phyloP scores from a whole-genome alignment of 2,329 filamentous ascomycete genomes.

The Neopestalotiopsis rosae region DNA sequence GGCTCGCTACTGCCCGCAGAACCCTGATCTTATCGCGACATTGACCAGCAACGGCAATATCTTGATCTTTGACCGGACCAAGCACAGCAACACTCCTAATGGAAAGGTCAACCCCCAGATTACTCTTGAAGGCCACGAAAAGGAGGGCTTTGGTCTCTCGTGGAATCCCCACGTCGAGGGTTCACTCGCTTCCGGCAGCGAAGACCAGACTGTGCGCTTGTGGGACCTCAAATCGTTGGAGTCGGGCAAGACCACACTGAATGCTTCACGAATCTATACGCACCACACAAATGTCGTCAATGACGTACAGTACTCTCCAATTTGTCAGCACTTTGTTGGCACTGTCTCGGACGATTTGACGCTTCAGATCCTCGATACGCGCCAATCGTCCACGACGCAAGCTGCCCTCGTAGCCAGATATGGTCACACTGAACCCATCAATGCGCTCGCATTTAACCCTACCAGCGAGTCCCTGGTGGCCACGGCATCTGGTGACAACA shows the following conservation, averaged over 20 bases:
- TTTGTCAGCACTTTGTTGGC: conserved; percentile 83
- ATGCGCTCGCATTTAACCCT: conserved; percentile 94
- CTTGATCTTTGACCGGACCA: conserved; percentile 94
- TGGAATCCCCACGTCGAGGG: conserved; percentile 90
- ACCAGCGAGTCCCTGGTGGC: conserved; percentile 88
- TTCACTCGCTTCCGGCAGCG: conserved; percentile 85
- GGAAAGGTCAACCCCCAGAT: conserved; percentile 81
- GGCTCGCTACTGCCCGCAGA: conserved; percentile 96
- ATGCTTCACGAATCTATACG: conserved; percentile 76
- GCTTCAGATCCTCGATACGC: conserved; percentile 89
- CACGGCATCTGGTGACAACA: conserved; percentile 94
- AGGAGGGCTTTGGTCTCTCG: conserved; percentile 89
- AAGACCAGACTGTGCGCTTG: conserved; percentile 88
- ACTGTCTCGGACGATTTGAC: conserved; percentile 95
- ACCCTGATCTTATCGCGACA: conserved; percentile 94
- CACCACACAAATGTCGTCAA: conserved; percentile 94
- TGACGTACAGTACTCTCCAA: conserved; percentile 93
- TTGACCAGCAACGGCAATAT: conserved; percentile 87
- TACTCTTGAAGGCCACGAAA: conserved; percentile 81
- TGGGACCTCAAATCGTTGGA: conserved; percentile 86
- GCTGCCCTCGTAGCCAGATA: conserved; percentile 72
- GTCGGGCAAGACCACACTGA: conserved; percentile 71
- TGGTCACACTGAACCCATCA: conserved; percentile 91
- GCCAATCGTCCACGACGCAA: conserved; percentile 67
- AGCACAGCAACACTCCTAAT: conserved; percentile 81